Evolutionary conservation across 169 alveolate genomes (phyloP).

Genomic region (Toxoplasma gondii): DNA sequence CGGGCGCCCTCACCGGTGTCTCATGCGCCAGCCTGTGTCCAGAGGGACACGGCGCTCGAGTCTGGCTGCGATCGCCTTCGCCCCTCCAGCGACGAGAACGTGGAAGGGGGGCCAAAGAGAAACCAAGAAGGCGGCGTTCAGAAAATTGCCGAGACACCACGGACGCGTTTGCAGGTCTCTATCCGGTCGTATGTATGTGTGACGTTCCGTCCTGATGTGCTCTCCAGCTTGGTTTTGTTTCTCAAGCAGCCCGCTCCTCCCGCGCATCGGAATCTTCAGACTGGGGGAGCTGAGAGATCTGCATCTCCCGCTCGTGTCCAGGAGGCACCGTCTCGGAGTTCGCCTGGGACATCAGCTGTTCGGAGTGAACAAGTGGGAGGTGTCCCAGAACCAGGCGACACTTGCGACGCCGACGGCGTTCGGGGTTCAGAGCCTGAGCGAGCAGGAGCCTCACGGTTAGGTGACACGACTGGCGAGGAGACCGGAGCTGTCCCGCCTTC

Average conservation of each 20-base stretch:
- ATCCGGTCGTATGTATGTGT: constrained; percentile 5
- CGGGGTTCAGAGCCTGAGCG: not conserved
- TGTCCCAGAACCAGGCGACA: no score
- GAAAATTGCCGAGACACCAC: not conserved
- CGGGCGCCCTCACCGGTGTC: not conserved
- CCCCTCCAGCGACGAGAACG: not conserved
- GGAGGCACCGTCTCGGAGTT: not conserved
- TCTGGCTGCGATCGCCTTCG: not conserved
- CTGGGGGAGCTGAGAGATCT: not conserved
- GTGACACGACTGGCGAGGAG: not conserved
- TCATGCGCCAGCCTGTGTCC: not conserved
- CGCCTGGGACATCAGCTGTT: not conserved
- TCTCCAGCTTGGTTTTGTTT: not conserved
- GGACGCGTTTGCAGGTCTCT: not conserved
- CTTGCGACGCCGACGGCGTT: not conserved
- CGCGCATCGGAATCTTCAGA: not conserved
- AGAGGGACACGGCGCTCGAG: not conserved
- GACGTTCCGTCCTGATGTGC: constrained; percentile 11
- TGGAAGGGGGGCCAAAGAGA: not conserved
- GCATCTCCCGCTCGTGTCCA: not conserved
- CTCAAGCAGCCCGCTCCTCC: not conserved
- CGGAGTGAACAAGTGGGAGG: no score
- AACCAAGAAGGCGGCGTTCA: not conserved
- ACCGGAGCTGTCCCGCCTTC: not conserved
- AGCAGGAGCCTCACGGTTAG: not conserved